Evolutionary conservation across 2,329 filamentous ascomycete genomes (phyloP).

Genomic region (Nigrograna mackinnonii): DNA sequence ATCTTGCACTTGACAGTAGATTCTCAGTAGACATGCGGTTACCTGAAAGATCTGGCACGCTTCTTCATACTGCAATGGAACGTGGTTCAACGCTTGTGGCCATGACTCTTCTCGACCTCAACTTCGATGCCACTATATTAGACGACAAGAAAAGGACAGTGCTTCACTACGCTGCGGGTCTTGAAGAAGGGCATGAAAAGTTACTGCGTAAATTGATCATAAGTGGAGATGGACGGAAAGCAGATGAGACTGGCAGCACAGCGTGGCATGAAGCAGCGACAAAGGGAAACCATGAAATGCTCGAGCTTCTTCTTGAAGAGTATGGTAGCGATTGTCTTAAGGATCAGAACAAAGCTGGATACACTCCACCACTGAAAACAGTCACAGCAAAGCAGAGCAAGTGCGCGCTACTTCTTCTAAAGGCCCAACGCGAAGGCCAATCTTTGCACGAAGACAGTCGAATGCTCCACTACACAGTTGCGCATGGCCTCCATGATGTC

Average conservation of each 20-base stretch:
- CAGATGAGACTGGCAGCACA: neutral
- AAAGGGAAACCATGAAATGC: neutral
- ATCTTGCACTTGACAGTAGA: neutral
- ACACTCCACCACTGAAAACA: neutral
- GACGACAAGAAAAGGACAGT: neutral
- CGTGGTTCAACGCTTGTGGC: neutral
- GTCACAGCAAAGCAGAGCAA: neutral
- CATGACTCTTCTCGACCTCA: neutral
- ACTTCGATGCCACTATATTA: neutral
- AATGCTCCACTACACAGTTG: neutral
- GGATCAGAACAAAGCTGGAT: too few relatives aligned
- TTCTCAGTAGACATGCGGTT: neutral
- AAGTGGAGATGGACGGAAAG: too few relatives aligned
- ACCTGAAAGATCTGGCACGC: neutral
- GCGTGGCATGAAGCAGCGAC: neutral
- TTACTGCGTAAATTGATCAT: neutral
- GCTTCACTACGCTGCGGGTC: neutral
- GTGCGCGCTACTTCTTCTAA: neutral
- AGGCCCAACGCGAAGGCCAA: neutral
- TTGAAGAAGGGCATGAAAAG: neutral
- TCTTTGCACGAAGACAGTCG: neutral
- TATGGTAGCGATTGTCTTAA: too few relatives aligned
- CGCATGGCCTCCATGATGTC: neutral
- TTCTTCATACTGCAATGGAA: neutral
- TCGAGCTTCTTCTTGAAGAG: neutral